These are phyloP conservation scores for Coemansia sp. DNA, from an alignment of 192 early-diverging fungal species.

Conservation along the genomic window DNA sequence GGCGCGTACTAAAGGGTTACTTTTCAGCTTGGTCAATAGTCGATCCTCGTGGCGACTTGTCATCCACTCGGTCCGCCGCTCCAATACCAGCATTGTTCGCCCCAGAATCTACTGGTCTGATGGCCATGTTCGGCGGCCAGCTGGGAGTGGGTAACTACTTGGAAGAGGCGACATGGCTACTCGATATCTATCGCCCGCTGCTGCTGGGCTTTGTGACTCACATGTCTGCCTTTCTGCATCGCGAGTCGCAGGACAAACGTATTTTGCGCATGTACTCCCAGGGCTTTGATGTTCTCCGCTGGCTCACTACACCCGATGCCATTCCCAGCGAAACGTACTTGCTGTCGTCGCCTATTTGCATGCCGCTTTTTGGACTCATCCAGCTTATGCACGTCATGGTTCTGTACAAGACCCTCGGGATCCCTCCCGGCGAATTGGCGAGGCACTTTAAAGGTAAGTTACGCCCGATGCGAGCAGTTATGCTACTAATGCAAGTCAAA, in stretches of 20 bases:
- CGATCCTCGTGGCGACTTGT: not conserved
- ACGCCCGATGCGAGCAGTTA: not conserved
- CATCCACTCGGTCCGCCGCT: not conserved
- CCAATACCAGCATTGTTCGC: slow-evolving; percentile 26
- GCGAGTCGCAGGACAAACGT: slow-evolving; percentile 59
- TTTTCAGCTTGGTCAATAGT: slow-evolving; percentile 21
- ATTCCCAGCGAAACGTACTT: slow-evolving; percentile 74
- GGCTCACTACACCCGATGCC: slow-evolving; percentile 72
- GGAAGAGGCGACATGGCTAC: slow-evolving; percentile 76
- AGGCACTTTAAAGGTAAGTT: slow-evolving; percentile 37
- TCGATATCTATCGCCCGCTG: slow-evolving; percentile 74
- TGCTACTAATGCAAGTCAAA: not conserved
- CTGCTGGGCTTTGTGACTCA: slow-evolving; percentile 69
- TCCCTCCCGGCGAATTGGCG: slow-evolving; percentile 54
- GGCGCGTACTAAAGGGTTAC: slow-evolving; percentile 27
- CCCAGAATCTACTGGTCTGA: slow-evolving; percentile 58
- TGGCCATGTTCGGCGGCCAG: slow-evolving; percentile 95
- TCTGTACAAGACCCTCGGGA: slow-evolving; percentile 64
- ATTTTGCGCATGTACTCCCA: slow-evolving; percentile 61
- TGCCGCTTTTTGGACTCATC: slow-evolving; percentile 86
- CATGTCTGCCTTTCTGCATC: slow-evolving; percentile 69
- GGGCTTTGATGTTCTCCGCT: slow-evolving; percentile 77
- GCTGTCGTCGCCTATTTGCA: slow-evolving; percentile 70
- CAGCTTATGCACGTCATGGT: slow-evolving; percentile 82
- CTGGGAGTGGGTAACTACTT: slow-evolving; percentile 85